Base-by-base conservation (phyloP, 495 filamentous ascomycete species). In the Penicillium salamii region DNA sequence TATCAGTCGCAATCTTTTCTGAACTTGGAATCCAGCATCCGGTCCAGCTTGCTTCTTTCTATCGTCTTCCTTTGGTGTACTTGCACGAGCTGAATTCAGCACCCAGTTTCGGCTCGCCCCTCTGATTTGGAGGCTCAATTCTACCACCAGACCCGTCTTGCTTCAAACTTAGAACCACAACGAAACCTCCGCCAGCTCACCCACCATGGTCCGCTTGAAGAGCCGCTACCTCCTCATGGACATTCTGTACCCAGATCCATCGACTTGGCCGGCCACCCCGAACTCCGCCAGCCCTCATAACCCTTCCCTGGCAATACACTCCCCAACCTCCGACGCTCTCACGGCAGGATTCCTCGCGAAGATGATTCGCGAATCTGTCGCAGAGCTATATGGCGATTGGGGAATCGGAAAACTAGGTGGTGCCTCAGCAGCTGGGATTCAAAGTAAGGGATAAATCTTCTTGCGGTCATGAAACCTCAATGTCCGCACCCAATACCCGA, bases 201-300 rank as follows among this genome's bases (percentile, higher is more conserved):
- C 26, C 53, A 55, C 14, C 51, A 98, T 98, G 93, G 93, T 97
- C 51, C 90, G 93, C 61, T 74, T 96, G 54, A 98, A 98, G 74
- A 82, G 93, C 67, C 87, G 93, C 50, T 98, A 98, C 64, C 84
- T 98, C 32, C 81, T 97, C 24, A 78, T 97, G 43, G 85, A 91
- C 65, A 90, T 97, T 59, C 80, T 97, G 49, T 97, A 97, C 67
- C 89, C 91, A 12, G 78, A 84, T 12, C 64, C 72, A 23, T 66
- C 65, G 33, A 69, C 69, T 46, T 66, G 62, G 49, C 67, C 63
- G 9, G 48, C 55, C 0, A 43, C 53, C 0, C 29, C 46, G 32
- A 21, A 48, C 7, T 41, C 46, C 24, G 47, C 55, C 15, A n/a
- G n/a, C n/a, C 36, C 56, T 1, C 46, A 52, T 15, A 60, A 61